Base-by-base conservation (phyloP, 441 rosid species). In the Euphorbia schlechtendalii region DNA sequence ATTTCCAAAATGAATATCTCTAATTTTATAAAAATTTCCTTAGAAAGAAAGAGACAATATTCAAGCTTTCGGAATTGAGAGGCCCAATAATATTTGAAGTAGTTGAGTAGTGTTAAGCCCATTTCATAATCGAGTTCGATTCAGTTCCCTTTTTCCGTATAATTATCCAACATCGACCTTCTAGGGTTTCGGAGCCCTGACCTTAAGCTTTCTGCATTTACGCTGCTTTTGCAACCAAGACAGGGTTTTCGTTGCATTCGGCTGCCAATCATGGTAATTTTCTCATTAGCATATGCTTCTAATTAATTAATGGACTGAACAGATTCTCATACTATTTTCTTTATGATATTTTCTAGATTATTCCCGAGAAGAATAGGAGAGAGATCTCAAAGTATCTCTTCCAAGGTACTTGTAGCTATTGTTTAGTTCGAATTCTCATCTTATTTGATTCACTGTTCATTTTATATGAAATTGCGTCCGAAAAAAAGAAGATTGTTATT, bases 321-420 rank as follows among this genome's bases (percentile, higher is more conserved):
- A 30, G 4, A 22, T 30, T 63, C 8, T 55, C 36, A 14, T 25
- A 8, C 27, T 25, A 55, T 27, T 18, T 13, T 51, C 21, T 48
- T 6, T 30, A 62, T 34, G 7, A 30, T 51, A 30, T 45, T 40
- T 45, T 61, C 56, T 76, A 89, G 96, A 89, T 92, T 72, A 87
- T 89, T 27, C 63, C 96, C 17, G 98, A 92, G 87, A 86, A 86
- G 80, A 89, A 92, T 71, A 86, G 98, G 24, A 87, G 98, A 57
- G 91, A 87, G 76, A 89, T 92, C 76, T 92, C 88, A 56, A 92
- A 89, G 82, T 87, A 92, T 83, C 96, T 92, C 78, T 92, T 92
- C 67, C 93, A 92, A 87, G 96, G 98, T 85, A 9, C 51, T 28
- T 38, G 0, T 53, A 24, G 15, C 27, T 12, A 24, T 17, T 5